Evolutionary conservation across 2,329 filamentous ascomycete genomes (phyloP).

Genomic region (Dothidotthia symphoricarpi): DNA sequence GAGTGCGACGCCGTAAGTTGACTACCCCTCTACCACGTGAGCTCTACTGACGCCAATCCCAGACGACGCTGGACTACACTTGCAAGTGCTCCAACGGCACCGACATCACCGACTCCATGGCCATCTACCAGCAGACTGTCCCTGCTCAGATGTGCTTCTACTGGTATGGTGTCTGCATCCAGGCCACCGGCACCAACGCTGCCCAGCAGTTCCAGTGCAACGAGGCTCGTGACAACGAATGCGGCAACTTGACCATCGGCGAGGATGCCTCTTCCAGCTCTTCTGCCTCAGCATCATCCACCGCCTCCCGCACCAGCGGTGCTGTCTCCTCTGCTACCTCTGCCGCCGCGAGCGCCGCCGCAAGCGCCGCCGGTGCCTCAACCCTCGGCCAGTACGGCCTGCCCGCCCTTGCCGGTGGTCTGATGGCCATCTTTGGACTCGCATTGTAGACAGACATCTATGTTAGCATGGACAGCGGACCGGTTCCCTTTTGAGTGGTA

Average conservation of each 20-base stretch:
- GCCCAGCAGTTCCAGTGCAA: conserved; percentile 48
- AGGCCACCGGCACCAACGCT: conserved; percentile 40
- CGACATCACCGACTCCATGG: conserved; percentile 44
- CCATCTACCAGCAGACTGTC: conserved; percentile 57
- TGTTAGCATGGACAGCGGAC: conserved; percentile 20
- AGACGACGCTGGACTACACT: conserved; percentile 54
- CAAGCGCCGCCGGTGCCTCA: conserved; percentile 46
- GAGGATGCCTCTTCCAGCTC: conserved; percentile 21
- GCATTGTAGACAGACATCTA: conserved; percentile 50
- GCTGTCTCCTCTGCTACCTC: conserved; percentile 30
- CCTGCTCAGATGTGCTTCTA: conserved; percentile 60
- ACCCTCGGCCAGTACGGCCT: conserved; percentile 52
- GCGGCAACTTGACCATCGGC: conserved; percentile 51
- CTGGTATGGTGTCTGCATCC: conserved; percentile 48
- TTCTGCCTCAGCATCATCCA: conserved; percentile 29
- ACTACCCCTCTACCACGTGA: too few relatives aligned
- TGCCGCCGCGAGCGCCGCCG: conserved; percentile 26
- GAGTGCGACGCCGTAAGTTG: conserved; percentile 57
- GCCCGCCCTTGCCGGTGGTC: conserved; percentile 52
- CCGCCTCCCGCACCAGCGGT: conserved; percentile 21
- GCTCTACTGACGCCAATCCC: conserved; percentile 23
- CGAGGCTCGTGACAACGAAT: conserved; percentile 42
- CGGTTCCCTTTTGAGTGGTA: conserved; percentile 27
- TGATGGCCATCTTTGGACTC: conserved; percentile 58
- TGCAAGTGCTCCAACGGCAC: conserved; percentile 60